Conservation (phyloP, 495 filamentous ascomycete genomes). For the Podospora fimiseda region DNA sequence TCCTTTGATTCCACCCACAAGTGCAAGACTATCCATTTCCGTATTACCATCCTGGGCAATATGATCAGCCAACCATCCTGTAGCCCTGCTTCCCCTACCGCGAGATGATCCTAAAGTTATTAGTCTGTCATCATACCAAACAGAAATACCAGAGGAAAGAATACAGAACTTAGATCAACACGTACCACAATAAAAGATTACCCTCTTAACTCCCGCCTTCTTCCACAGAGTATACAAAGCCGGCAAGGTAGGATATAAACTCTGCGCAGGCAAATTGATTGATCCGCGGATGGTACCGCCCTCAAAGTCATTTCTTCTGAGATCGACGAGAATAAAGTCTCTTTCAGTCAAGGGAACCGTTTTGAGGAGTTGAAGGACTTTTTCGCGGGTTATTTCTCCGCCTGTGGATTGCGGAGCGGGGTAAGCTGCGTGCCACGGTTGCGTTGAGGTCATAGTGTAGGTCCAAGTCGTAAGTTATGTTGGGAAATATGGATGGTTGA, state of each 20-base stretch:
- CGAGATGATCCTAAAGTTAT: conserved; percentile 57
- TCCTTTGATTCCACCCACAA: conserved; percentile 57
- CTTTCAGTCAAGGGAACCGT: conserved; percentile 24
- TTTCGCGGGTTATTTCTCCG: conserved; percentile 22
- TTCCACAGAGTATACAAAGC: conserved; percentile 50
- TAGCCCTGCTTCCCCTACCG: conserved; percentile 56
- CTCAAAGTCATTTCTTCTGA: conserved; percentile 58
- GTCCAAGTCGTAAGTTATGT: too few relatives aligned
- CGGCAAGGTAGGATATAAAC: conserved; percentile 51
- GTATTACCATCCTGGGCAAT: conserved; percentile 40
- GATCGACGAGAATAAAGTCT: conserved; percentile 57
- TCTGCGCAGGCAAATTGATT: too few relatives aligned
- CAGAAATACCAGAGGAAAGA: too few relatives aligned
- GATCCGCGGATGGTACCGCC: too few relatives aligned
- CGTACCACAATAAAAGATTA: conserved; percentile 66
- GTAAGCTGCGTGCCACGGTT: conserved; percentile 26
- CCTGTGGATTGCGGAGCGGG: conserved; percentile 18
- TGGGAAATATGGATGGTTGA: too few relatives aligned
- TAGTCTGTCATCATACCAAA: too few relatives aligned
- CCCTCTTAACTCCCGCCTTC: conserved; percentile 40
- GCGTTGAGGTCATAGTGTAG: conserved; percentile 2
- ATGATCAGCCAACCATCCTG: conserved; percentile 62
- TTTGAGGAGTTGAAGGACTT: conserved; percentile 24
- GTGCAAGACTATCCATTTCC: conserved; percentile 48
- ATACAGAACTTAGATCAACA: too few relatives aligned